Percentiles rank a stretch among this genome's conserved stretches.
These are phyloP conservation scores for Apiospora kogelbergensis DNA, from an alignment of 2,329 filamentous ascomycete species.

Conservation along the genomic window DNA sequence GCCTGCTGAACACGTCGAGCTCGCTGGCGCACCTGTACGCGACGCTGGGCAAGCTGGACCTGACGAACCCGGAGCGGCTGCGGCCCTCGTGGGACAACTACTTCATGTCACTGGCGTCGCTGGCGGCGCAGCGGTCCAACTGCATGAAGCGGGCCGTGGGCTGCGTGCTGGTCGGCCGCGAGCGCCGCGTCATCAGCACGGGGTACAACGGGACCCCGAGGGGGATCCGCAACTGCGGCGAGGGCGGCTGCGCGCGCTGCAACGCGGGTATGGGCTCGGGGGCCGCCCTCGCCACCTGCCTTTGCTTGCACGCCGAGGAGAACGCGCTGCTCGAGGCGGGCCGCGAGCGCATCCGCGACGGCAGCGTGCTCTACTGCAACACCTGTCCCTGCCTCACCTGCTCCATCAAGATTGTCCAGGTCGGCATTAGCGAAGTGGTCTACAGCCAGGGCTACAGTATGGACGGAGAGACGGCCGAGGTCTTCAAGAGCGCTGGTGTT, in stretches of 20 bases:
- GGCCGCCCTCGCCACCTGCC: slow-evolving; percentile 76
- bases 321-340: slow-evolving; percentile 95
- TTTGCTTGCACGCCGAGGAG: slow-evolving; percentile 98
- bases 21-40: slow-evolving; percentile 70
- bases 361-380: slow-evolving; percentile 86
- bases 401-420: slow-evolving; percentile 97
- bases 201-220: slow-evolving; percentile 98
- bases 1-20: slow-evolving; percentile 80
- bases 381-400: slow-evolving; percentile 97
- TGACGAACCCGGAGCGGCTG: slow-evolving; percentile 76
- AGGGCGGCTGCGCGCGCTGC: slow-evolving; percentile 87
- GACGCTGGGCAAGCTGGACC: slow-evolving; percentile 71
- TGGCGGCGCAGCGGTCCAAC: slow-evolving; percentile 88
- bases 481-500: slow-evolving; percentile 83
- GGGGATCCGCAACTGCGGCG: slow-evolving; percentile 84
- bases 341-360: slow-evolving; percentile 81
- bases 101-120: slow-evolving; percentile 94
- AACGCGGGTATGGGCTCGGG: slow-evolving; percentile 74
- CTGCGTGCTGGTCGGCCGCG: slow-evolving; percentile 80
- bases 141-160: slow-evolving; percentile 98
- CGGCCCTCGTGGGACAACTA: slow-evolving; percentile 95
- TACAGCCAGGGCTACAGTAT: slow-evolving; percentile 95
- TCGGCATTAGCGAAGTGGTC: slow-evolving; percentile 93
- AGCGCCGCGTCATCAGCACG: slow-evolving; percentile 86
- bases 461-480: slow-evolving; percentile 78